phyloP scores from a whole-genome alignment of 2,329 filamentous ascomycete genomes.

The Chrysosporium keratinophilum region DNA sequence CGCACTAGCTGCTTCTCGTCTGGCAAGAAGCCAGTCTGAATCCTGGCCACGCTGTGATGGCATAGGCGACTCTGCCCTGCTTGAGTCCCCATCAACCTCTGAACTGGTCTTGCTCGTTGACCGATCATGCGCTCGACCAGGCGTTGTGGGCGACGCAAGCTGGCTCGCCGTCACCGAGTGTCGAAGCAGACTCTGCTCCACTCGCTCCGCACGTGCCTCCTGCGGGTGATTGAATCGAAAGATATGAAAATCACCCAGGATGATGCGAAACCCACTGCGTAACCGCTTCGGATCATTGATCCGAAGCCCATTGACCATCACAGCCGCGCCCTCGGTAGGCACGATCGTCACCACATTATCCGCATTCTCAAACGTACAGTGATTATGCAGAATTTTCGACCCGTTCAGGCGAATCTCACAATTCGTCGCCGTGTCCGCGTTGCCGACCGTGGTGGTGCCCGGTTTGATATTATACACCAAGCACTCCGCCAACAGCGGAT shows the following conservation, averaged over 20 bases:
- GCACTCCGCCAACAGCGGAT: slow-evolving; percentile 87
- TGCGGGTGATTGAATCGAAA: slow-evolving; percentile 93
- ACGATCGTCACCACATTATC: slow-evolving; percentile 89
- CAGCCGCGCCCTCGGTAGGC: slow-evolving; percentile 79
- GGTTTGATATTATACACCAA: slow-evolving; percentile 97
- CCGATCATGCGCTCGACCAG: slow-evolving; percentile 60
- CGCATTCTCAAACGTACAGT: slow-evolving; percentile 87
- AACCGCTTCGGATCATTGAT: slow-evolving; percentile 77
- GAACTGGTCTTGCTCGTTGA: slow-evolving; percentile 68
- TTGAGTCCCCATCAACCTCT: slow-evolving; percentile 61
- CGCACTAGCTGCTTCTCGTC: slow-evolving; percentile 83
- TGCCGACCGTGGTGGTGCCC: slow-evolving; percentile 85
- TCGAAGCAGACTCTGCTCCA: slow-evolving; percentile 74
- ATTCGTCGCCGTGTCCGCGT: slow-evolving; percentile 72
- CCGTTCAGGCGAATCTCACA: slow-evolving; percentile 91
- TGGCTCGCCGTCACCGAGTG: slow-evolving; percentile 62
- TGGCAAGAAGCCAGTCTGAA: slow-evolving; percentile 88
- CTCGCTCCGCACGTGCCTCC: slow-evolving; percentile 85
- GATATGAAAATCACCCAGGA: slow-evolving; percentile 95
- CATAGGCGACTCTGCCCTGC: slow-evolving; percentile 68
- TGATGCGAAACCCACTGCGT: slow-evolving; percentile 86
- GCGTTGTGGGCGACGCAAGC: slow-evolving; percentile 52
- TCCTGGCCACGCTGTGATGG: slow-evolving; percentile 59
- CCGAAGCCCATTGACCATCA: slow-evolving; percentile 94
- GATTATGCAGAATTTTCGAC: slow-evolving; percentile 80